Percentiles rank a stretch among this genome's conserved stretches.
These are phyloP conservation scores for Carex arenaria DNA, from an alignment of 202 grass and related monocot genomes.

Conservation along the genomic window DNA sequence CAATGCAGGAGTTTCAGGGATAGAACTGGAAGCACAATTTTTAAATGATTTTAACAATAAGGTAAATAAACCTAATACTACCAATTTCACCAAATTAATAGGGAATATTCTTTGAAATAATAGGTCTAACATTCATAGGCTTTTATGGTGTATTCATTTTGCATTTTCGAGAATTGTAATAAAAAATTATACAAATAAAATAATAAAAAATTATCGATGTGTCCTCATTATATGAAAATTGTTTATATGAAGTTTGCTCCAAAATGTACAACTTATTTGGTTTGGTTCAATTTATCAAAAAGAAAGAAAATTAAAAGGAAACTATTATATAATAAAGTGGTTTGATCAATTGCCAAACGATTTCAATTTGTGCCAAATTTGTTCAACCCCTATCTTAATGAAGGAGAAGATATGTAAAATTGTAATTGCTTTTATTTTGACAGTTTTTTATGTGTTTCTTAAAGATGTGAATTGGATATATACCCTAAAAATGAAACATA, in stretches of 20 bases:
- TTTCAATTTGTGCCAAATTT: background rate
- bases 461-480: background rate
- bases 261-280: background rate
- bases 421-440: background rate
- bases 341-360: background rate
- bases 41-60: background rate
- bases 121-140: background rate
- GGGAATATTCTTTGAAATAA: background rate
- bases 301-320: too few relatives aligned
- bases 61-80: constrained; percentile 1
- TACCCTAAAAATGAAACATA: background rate
- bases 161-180: background rate
- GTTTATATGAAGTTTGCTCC: background rate
- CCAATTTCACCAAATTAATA: background rate
- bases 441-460: background rate
- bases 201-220: background rate
- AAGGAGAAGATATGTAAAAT: background rate
- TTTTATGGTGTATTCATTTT: background rate
- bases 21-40: constrained; percentile 29
- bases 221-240: background rate
- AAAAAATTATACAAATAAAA: background rate
- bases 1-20: constrained; percentile 39
- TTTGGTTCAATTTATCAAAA: background rate
- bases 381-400: background rate
- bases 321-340: too few relatives aligned